phyloP scores from a whole-genome alignment of 2,329 filamentous ascomycete genomes.

The Pyrenophora graminea region DNA sequence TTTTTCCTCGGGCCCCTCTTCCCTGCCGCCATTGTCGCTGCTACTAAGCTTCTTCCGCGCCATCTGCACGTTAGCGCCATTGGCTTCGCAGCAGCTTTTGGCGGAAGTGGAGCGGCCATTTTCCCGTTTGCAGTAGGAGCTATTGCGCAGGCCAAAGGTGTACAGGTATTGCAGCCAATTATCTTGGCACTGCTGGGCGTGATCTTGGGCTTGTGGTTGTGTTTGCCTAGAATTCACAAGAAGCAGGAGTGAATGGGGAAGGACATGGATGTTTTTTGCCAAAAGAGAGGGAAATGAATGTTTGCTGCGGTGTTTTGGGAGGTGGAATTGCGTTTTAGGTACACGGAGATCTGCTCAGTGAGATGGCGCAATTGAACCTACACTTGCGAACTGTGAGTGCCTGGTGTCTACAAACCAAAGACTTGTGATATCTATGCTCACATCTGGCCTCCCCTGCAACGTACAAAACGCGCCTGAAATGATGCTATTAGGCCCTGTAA shows the following conservation, averaged over 20 bases:
- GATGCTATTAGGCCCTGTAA: no score
- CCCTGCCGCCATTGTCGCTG: constrained; percentile 72
- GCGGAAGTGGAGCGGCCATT: constrained; percentile 70
- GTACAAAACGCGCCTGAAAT: no score
- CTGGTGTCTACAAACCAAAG: no score
- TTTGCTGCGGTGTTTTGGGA: no score
- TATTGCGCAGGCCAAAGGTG: constrained; percentile 65
- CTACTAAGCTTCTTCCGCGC: constrained; percentile 73
- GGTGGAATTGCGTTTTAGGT: no score
- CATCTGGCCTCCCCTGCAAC: no score
- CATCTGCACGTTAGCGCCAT: constrained; percentile 79
- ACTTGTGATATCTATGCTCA: no score
- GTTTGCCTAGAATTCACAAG: constrained; percentile 52
- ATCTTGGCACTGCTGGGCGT: constrained; percentile 58
- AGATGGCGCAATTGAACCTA: no score
- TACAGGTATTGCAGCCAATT: constrained; percentile 64
- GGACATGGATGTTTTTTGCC: no score
- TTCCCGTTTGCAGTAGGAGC: constrained; percentile 70
- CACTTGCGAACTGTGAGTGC: no score
- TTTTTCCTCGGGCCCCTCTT: constrained; percentile 83
- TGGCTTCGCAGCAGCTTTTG: constrained; percentile 78
- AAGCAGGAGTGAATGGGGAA: constrained; percentile 41
- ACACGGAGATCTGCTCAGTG: no score
- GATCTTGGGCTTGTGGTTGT: constrained; percentile 58
- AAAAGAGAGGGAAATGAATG: no score